Percentiles rank a stretch among this genome's conserved stretches.
These are phyloP conservation scores for Dactylellina sp. DNA, from an alignment of 2,329 filamentous ascomycete genomes.

Conservation along the genomic window DNA sequence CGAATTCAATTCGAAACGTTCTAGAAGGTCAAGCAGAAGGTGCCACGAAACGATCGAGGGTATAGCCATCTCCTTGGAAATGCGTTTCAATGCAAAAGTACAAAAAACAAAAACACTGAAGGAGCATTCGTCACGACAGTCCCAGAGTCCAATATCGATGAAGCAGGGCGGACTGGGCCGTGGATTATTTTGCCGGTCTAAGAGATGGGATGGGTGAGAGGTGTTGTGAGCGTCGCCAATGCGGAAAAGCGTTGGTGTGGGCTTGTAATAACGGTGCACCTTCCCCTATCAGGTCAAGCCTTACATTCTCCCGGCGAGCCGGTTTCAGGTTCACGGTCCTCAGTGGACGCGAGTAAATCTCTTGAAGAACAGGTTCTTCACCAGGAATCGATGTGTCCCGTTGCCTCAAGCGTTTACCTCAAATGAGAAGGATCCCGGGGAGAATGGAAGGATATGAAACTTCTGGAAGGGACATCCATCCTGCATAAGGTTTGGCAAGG, in stretches of 20 bases:
- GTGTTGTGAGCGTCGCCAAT: conserved; percentile 46
- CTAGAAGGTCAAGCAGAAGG: conserved; percentile 53
- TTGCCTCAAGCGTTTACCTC: conserved; percentile 18
- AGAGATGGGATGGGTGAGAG: conserved; percentile 32
- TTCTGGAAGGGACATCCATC: conserved; percentile 51
- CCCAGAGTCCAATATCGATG: conserved; percentile 38
- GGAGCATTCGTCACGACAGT: no score
- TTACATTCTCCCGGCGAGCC: conserved; percentile 55
- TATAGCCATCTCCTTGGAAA: background rate
- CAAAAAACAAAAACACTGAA: conserved; percentile 14
- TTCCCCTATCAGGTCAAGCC: conserved; percentile 46
- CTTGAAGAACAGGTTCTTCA: conserved; percentile 46
- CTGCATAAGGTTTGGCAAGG: conserved; percentile 27
- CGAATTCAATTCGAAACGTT: conserved; percentile 49
- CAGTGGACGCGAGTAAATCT: conserved; percentile 38
- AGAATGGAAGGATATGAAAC: conserved; percentile 49
- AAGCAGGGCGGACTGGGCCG: conserved; percentile 16
- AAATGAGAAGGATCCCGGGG: conserved; percentile 52
- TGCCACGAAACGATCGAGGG: conserved; percentile 27
- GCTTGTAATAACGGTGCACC: conserved; percentile 20
- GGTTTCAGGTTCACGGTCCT: conserved; percentile 55
- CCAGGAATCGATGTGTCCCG: conserved; percentile 17
- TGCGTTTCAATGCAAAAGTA: conserved; percentile 21
- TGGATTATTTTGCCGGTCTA: conserved; percentile 51
- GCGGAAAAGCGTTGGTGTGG: conserved; percentile 36